Conservation (phyloP, 1,139 yeast species). For the Candida pseudoviswanathii region DNA sequence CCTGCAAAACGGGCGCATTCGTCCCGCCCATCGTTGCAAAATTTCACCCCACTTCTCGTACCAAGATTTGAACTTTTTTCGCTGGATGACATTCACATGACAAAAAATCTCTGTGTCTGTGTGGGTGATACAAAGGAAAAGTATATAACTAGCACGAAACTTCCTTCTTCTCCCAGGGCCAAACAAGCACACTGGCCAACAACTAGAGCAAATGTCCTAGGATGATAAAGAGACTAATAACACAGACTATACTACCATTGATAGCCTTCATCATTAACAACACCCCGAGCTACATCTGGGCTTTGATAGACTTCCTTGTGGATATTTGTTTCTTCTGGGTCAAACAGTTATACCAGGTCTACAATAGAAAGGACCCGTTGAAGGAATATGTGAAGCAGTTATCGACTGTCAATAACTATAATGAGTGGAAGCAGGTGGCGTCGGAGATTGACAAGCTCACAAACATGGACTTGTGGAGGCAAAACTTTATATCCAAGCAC, state of each 20-base stretch:
- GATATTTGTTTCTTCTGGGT: constrained; percentile 68
- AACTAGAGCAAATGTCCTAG: background rate
- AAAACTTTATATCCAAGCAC: constrained; percentile 77
- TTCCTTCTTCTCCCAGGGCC: background rate
- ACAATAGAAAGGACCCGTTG: constrained; percentile 42
- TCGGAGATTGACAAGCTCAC: constrained; percentile 63
- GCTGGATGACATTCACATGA: background rate
- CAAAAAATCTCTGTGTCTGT: background rate
- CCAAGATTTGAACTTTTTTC: no score
- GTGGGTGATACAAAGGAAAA: background rate
- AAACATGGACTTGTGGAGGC: constrained; percentile 80
- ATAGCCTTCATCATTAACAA: constrained; percentile 36
- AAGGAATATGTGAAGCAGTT: constrained; percentile 42
- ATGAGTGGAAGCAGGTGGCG: constrained; percentile 65
- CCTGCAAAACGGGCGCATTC: background rate
- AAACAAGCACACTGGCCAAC: background rate
- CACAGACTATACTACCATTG: constrained; percentile 10
- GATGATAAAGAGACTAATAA: constrained; percentile 5
- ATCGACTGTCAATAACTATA: constrained; percentile 49
- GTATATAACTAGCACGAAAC: background rate
- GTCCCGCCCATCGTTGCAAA: no score
- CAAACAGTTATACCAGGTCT: constrained; percentile 37
- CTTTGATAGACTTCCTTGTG: constrained; percentile 54
- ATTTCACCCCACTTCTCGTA: no score
- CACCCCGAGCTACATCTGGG: constrained; percentile 66